phyloP scores from a whole-genome alignment of 345 rosid genomes.

The Euphorbia peplus region DNA sequence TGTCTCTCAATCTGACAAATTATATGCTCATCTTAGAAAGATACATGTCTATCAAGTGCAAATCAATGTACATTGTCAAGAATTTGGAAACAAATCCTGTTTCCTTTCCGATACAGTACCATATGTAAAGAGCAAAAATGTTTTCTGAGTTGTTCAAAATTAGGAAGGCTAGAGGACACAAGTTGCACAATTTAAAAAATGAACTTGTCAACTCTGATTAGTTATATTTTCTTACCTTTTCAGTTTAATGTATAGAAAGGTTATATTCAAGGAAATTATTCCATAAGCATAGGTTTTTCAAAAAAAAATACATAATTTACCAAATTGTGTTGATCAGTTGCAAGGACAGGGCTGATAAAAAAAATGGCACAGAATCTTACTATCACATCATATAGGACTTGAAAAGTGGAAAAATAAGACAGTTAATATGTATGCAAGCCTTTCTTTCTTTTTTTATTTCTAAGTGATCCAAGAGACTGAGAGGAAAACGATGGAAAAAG shows the following conservation, averaged over 20 bases:
- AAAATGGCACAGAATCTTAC: background rate
- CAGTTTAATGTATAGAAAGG: background rate
- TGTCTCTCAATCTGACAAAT: background rate
- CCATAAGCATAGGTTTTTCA: background rate
- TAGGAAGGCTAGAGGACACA: background rate
- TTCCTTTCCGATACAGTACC: background rate
- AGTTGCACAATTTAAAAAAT: background rate
- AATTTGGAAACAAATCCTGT: background rate
- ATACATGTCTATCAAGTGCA: background rate
- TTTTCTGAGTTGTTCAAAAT: background rate
- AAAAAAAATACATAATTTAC: too few species aligned
- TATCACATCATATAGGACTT: background rate
- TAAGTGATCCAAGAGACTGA: background rate
- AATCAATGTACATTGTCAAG: background rate
- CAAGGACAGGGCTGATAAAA: background rate
- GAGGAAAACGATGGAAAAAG: background rate
- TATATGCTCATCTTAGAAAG: background rate
- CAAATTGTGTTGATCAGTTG: background rate
- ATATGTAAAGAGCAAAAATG: background rate
- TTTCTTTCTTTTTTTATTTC: background rate
- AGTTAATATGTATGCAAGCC: background rate
- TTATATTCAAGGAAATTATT: background rate
- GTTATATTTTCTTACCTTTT: background rate
- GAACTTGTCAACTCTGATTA: background rate
- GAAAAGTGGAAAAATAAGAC: background rate